A percentile compares a stretch with the other conserved stretches of the same genome.
Evolutionary conservation across 345 rosid species (phyloP).

Genomic region (Boechera retrofracta): DNA sequence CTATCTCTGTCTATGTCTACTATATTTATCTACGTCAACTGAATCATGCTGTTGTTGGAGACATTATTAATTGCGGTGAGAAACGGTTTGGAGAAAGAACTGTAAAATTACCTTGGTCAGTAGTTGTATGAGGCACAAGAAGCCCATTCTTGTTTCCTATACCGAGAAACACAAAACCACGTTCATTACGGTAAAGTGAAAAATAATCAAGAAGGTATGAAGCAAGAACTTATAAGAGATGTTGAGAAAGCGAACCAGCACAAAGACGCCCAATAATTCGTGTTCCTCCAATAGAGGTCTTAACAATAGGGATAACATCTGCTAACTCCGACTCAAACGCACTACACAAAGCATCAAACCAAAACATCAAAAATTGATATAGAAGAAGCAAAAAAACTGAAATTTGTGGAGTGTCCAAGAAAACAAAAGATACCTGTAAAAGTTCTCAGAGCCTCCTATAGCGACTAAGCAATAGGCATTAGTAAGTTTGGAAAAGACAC

Average conservation of each 20-base stretch:
- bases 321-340: slow-evolving; percentile 86
- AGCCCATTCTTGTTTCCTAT: slow-evolving; percentile 95
- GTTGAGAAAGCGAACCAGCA: slow-evolving; percentile 58
- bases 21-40: slow-evolving; percentile 3
- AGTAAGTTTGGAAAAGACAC: slow-evolving; percentile 85
- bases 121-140: slow-evolving; percentile 91
- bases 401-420: background rate
- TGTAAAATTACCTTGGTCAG: slow-evolving; percentile 77
- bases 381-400: background rate
- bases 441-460: slow-evolving; percentile 66
- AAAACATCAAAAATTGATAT: background rate
- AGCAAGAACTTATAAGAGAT: background rate
- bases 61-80: background rate
- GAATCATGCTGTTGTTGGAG: background rate
- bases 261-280: slow-evolving; percentile 87
- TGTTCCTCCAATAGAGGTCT: slow-evolving; percentile 85
- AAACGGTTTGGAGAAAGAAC: background rate
- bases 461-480: slow-evolving; percentile 93
- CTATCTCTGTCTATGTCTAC: background rate
- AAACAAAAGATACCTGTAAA: slow-evolving; percentile 65
- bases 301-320: slow-evolving; percentile 84
- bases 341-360: slow-evolving; percentile 44
- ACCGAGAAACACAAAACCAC: background rate
- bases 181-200: background rate
- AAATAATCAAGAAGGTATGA: background rate